Base-by-base conservation (phyloP, 2,329 filamentous ascomycete species). In the Diplodia seriata region DNA sequence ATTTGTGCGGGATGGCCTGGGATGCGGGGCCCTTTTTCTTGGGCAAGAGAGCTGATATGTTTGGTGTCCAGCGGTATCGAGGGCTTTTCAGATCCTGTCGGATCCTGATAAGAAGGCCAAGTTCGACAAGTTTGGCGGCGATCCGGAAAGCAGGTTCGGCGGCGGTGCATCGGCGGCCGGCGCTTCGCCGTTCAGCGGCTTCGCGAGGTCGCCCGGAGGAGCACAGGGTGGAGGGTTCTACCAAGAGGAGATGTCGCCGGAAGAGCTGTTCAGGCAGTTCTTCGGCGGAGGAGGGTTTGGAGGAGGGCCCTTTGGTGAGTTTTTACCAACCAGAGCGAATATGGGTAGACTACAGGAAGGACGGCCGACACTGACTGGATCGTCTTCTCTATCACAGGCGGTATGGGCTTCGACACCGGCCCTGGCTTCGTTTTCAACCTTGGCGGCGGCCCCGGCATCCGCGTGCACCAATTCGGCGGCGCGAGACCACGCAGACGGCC, bases 201-300 rank as follows among this genome's bases (percentile, higher is more conserved):
- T 91, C 71, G 84, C 84, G 20, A 74, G 77, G 36, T 76, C 79
- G 59, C 68, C 78, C 26, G 86, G 85, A 51, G 86, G 85, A 49
- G 82, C 84, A 47, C 84, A 83, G 33, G 76, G 78, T 65, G 83
- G 79, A 40, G 85, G 86, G 18, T 89, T 90, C 84, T 97, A 91
- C 80, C 92, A 95, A 67, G 93, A 95, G 69, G 94, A 98, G 77
- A 92, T 99, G 73, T 97, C 91, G 66, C 94, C 95, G 0, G 95
- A 99, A 80, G 95, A 99, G 80, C 87, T 99, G 84, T 99, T 99
- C 82, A 90, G 94, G 77, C 89, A 94, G 71, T 99, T 99, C 86
- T 99, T 99, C 83, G 92, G 92, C 57, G 93, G 91, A 51, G 90
- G 43, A 47, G 40, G 85, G 18, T 78, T 78, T 57, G 89, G 90